phyloP scores from a whole-genome alignment of 2,329 filamentous ascomycete species.

The Arachnomyces sp. region DNA sequence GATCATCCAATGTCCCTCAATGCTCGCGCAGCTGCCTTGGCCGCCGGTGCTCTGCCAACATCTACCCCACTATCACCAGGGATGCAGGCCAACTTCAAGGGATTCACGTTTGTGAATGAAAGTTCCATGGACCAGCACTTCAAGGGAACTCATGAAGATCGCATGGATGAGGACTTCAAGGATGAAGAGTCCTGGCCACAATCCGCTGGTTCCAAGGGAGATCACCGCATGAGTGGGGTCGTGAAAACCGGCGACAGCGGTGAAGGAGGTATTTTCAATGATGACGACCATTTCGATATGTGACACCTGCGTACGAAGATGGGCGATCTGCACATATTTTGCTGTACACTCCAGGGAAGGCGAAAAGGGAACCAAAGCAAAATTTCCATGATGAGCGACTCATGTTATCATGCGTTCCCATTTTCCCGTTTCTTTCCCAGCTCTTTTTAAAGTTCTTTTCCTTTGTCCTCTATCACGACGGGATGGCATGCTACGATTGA shows the following conservation, averaged over 20 bases:
- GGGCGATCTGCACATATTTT: conserved; percentile 18
- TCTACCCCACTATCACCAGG: conserved; percentile 90
- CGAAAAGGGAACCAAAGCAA: not conserved
- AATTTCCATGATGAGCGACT: conserved; percentile 1
- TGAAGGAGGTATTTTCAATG: conserved; percentile 36
- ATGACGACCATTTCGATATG: conserved; percentile 40
- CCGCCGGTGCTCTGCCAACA: conserved; percentile 70
- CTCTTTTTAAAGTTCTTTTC: too few relatives aligned
- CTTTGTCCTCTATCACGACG: too few relatives aligned
- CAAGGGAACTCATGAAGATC: conserved; percentile 27
- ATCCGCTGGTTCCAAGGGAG: conserved; percentile 9
- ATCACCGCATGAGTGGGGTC: conserved; percentile 39
- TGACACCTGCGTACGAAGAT: conserved; percentile 16
- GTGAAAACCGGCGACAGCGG: conserved; percentile 31
- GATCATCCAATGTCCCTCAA: conserved; percentile 83
- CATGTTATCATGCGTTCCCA: too few relatives aligned
- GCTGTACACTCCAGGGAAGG: conserved; percentile 7
- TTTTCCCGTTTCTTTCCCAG: too few relatives aligned
- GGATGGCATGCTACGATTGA: too few relatives aligned
- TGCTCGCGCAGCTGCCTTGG: conserved; percentile 77
- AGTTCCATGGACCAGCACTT: conserved; percentile 79
- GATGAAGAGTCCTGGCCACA: conserved; percentile 21
- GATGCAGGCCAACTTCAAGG: conserved; percentile 96
- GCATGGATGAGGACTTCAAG: conserved; percentile 37
- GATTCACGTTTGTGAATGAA: conserved; percentile 98